phyloP scores from a whole-genome alignment of 768 basidiomycete genomes.

The Podaxis sp. region DNA sequence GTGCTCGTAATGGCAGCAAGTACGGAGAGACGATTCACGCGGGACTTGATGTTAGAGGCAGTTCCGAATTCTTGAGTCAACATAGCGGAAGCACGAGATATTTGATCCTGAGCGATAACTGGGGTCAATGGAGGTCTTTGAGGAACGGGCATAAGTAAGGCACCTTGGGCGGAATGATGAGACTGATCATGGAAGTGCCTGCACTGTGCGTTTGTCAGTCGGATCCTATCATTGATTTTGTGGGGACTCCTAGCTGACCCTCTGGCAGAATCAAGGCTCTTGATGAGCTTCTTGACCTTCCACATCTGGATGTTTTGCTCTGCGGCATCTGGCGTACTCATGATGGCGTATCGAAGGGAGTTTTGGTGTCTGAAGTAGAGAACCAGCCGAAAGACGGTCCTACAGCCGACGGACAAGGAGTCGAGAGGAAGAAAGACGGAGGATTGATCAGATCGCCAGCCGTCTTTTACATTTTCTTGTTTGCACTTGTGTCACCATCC shows the following conservation, averaged over 20 bases:
- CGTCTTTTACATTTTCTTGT: conserved; percentile 30
- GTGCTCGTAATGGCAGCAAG: conserved; percentile 98
- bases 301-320: conserved; percentile 98
- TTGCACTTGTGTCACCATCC: conserved; percentile 29
- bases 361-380: conserved; percentile 29
- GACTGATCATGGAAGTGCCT: conserved; percentile 98
- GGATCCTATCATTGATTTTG: conserved; percentile 25
- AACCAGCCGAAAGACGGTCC: conserved; percentile 27
- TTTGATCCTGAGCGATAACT: conserved; percentile 67
- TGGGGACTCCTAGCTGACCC: conserved; percentile 48
- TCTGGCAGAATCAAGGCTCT: conserved; percentile 92
- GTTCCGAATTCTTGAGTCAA: conserved; percentile 98
- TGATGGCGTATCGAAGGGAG: conserved; percentile 42
- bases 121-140: background rate
- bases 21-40: conserved; percentile 96
- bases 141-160: conserved; percentile 1
- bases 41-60: conserved; percentile 99
- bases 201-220: conserved; percentile 48
- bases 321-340: conserved; percentile 76
- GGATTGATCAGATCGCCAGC: conserved; percentile 24
- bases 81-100: conserved; percentile 93
- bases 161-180: conserved; percentile 95
- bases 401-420: conserved; percentile 21
- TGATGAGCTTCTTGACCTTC: conserved; percentile 99
- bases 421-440: conserved; percentile 22